These are phyloP conservation scores for Rutstroemia sp. DNA, from an alignment of 2,329 filamentous ascomycete genomes.

Conservation along the genomic window DNA sequence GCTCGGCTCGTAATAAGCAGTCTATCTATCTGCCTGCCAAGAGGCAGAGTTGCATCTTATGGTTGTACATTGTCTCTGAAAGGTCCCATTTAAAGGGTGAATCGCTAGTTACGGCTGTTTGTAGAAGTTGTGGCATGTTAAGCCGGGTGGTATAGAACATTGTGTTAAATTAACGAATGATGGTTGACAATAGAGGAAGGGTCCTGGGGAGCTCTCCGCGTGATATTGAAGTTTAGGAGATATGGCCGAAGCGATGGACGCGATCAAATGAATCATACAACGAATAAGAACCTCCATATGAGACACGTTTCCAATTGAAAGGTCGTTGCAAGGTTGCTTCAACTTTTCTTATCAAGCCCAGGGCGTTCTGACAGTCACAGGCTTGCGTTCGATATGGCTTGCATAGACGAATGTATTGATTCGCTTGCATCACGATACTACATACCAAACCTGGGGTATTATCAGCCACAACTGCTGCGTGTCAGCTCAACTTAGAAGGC, in stretches of 20 bases:
- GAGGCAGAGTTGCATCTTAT: not conserved
- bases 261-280: not conserved
- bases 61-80: not conserved
- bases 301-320: slow-evolving; percentile 4
- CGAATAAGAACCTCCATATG: not conserved
- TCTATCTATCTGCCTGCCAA: not conserved
- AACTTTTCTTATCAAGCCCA: not conserved
- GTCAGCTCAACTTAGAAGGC: not conserved
- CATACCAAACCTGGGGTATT: not conserved
- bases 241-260: not conserved
- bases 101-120: not conserved
- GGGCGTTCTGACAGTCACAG: not conserved
- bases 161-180: slow-evolving; percentile 2
- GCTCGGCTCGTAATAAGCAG: slow-evolving; percentile 2
- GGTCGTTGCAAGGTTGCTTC: not conserved
- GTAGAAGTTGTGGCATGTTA: not conserved
- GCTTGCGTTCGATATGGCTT: not conserved
- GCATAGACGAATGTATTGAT: slow-evolving; percentile 1
- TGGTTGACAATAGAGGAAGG: not conserved
- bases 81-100: not conserved
- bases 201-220: not conserved
- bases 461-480: not conserved
- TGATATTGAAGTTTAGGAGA: not conserved
- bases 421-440: not conserved
- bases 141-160: not conserved